phyloP scores from a whole-genome alignment of 2,329 filamentous ascomycete species.

The Clathrospora elynae region DNA sequence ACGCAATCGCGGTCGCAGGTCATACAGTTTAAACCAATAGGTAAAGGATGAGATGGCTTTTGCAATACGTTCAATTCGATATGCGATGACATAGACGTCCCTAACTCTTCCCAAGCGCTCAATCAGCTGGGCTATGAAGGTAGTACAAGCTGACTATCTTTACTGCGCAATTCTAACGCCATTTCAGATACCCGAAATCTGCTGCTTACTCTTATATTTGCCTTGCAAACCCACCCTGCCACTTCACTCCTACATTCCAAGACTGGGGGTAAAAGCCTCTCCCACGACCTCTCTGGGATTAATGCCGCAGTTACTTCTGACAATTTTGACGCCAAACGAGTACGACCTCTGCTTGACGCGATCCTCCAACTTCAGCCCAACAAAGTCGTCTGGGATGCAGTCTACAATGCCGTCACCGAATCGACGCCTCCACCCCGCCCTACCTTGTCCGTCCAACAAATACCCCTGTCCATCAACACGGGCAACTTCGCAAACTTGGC shows the following conservation, averaged over 20 bases:
- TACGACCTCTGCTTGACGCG: conserved; percentile 1
- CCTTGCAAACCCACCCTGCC: neutral
- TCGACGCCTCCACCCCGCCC: conserved; percentile 41
- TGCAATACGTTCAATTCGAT: conserved; percentile 5
- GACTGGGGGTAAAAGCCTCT: neutral
- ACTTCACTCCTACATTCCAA: neutral
- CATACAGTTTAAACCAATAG: conserved; percentile 12
- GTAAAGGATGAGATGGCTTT: conserved; percentile 13
- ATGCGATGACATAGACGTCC: neutral
- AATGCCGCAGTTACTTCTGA: conserved; percentile 1
- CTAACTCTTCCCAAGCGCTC: too few species aligned
- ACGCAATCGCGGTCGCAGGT: conserved; percentile 5
- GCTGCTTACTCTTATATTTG: too few species aligned
- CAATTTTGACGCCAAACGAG: conserved; percentile 11
- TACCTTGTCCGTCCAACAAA: conserved; percentile 32
- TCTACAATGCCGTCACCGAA: conserved; percentile 31
- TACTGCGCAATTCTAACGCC: conserved; percentile 3
- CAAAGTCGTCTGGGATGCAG: conserved; percentile 27
- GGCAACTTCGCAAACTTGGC: conserved; percentile 22
- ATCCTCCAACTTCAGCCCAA: conserved; percentile 11
- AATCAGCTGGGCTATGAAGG: too few species aligned
- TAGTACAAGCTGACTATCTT: too few species aligned
- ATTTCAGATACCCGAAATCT: too few species aligned
- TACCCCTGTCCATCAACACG: conserved; percentile 27
- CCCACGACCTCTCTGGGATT: neutral